Evolutionary conservation across 768 basidiomycete species (phyloP).

Genomic region (Leccinum subgranulosum): DNA sequence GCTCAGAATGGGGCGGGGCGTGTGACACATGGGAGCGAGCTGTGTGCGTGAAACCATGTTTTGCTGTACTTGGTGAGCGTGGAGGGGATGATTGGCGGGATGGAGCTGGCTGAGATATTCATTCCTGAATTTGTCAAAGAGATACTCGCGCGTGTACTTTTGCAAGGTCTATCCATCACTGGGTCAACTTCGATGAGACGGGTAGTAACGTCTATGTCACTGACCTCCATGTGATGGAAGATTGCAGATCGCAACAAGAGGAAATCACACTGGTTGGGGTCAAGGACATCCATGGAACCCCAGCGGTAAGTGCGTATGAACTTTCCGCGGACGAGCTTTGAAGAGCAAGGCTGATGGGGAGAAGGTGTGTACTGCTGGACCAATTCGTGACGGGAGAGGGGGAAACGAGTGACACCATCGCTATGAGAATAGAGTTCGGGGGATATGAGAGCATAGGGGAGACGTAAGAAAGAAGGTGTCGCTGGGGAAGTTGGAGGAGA

Average conservation of each 20-base stretch:
- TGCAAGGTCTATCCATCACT: constrained; percentile 62
- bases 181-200: constrained; percentile 14
- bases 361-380: constrained; percentile 71
- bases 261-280: constrained; percentile 81
- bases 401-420: constrained; percentile 63
- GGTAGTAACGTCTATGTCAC: constrained; percentile 21
- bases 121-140: constrained; percentile 71
- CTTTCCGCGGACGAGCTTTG: constrained; percentile 56
- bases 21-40: constrained; percentile 30
- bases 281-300: constrained; percentile 80
- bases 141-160: constrained; percentile 80
- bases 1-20: constrained; percentile 54
- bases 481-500: constrained; percentile 71
- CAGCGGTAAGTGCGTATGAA: constrained; percentile 76
- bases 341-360: constrained; percentile 37
- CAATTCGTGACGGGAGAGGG: constrained; percentile 66
- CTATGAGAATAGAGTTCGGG: constrained; percentile 84
- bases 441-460: constrained; percentile 83
- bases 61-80: constrained; percentile 44
- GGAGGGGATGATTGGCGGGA: constrained; percentile 40
- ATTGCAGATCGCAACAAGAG: constrained; percentile 70
- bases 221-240: constrained; percentile 87
- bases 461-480: constrained; percentile 54
- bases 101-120: constrained; percentile 58
- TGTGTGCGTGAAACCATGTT: constrained; percentile 33